These are phyloP conservation scores for Fraxinus cuspidata DNA, from an alignment of 257 asterid genomes.

Conservation along the genomic window DNA sequence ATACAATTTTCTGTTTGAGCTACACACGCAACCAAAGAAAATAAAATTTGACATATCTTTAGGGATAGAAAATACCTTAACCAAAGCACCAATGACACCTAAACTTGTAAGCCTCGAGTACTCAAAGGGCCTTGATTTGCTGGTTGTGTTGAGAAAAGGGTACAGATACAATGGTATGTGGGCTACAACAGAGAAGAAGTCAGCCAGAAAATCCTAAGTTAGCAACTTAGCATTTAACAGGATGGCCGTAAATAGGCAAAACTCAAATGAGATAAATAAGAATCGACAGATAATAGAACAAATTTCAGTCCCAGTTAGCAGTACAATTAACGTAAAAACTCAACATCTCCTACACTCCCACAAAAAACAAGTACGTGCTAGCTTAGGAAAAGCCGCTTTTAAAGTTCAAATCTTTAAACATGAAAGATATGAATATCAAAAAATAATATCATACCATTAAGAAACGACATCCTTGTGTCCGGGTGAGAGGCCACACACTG, in stretches of 20 bases:
- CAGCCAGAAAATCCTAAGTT: constrained; percentile 21
- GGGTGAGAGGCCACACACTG: constrained; percentile 99
- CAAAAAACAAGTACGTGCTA: not conserved
- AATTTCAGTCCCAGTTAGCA: constrained; percentile 9
- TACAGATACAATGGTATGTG: constrained; percentile 84
- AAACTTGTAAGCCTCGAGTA: constrained; percentile 92
- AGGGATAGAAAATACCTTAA: constrained; percentile 61
- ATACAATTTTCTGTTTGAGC: not conserved
- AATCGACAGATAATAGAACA: constrained; percentile 12
- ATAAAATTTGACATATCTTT: not conserved
- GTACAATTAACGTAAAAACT: not conserved
- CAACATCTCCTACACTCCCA: not conserved
- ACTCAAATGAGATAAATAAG: constrained; percentile 3
- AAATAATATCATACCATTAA: constrained; percentile 55
- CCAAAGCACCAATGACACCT: constrained; percentile 96
- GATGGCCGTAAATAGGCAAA: not conserved
- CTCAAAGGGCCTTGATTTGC: constrained; percentile 94
- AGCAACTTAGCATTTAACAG: not conserved
- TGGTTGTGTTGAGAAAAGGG: constrained; percentile 90
- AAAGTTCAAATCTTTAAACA: not conserved
- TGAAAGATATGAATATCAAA: not conserved
- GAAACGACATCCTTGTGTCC: constrained; percentile 85
- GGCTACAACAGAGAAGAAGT: constrained; percentile 55
- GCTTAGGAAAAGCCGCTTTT: not conserved
- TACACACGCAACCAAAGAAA: not conserved